Evolutionary conservation across 352 stramenopile species (phyloP).

Genomic region (Pilasporangium apinafurcum): DNA sequence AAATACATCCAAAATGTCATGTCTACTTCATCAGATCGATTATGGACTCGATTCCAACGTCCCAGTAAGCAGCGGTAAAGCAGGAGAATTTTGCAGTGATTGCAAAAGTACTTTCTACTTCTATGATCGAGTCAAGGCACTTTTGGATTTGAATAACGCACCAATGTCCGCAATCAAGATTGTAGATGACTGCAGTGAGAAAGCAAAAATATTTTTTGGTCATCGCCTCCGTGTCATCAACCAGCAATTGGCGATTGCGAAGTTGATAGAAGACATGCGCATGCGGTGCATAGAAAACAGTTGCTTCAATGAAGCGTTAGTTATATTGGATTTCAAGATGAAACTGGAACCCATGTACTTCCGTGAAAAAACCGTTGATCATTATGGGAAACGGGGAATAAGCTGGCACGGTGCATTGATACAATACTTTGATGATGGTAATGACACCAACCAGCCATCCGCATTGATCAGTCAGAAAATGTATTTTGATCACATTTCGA

Average conservation of each 20-base stretch:
- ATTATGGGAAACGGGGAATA: slow-evolving; percentile 26
- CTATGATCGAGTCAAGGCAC: no score
- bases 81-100: no score
- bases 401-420: slow-evolving; percentile 17
- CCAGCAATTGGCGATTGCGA: slow-evolving; percentile 6
- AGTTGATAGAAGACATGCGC: neutral
- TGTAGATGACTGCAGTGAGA: no score
- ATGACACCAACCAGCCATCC: no score
- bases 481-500: slow-evolving; percentile 17
- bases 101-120: no score
- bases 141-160: no score
- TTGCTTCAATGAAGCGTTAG: slow-evolving; percentile 11
- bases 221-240: slow-evolving; percentile 14
- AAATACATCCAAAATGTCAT: no score
- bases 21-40: no score
- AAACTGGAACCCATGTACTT: slow-evolving; percentile 19
- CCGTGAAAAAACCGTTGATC: slow-evolving; percentile 18
- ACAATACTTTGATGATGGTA: slow-evolving; percentile 3
- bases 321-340: slow-evolving; percentile 33
- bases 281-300: neutral
- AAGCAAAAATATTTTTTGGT: neutral
- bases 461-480: slow-evolving; percentile 5
- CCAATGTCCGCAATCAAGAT: no score
- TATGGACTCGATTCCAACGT: no score
- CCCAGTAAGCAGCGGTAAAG: no score